Conservation (phyloP, 2,329 filamentous ascomycete species). For the Aureobasidium sp. region DNA sequence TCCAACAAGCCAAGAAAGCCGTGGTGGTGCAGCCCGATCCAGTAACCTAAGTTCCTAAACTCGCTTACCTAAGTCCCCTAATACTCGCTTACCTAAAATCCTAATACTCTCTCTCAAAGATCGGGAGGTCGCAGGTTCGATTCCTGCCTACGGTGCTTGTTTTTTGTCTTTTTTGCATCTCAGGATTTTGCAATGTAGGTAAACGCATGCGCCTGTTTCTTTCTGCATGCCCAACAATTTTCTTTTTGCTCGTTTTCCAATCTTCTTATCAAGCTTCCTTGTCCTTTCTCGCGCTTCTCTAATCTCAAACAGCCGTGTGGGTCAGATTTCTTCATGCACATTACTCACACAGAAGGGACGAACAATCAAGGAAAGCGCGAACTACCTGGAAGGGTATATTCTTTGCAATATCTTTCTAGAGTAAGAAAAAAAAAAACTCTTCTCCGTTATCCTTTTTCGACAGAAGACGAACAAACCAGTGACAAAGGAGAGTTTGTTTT, state of each 20-base stretch:
- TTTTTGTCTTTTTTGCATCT: background rate
- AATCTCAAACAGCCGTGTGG: background rate
- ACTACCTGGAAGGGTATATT: background rate
- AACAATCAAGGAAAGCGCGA: too few species aligned
- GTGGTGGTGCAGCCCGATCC: conserved; percentile 1
- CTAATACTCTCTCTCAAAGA: background rate
- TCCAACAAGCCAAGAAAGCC: background rate
- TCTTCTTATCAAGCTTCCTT: background rate
- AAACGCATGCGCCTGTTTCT: background rate
- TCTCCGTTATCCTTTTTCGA: background rate
- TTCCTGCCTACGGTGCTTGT: background rate
- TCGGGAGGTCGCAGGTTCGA: background rate
- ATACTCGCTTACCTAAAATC: background rate
- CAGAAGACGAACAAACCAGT: background rate
- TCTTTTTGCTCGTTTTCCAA: background rate
- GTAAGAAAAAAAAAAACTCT: background rate
- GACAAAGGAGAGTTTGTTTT: background rate
- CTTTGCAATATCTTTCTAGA: background rate
- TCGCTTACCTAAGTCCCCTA: background rate
- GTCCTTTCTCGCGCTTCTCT: background rate
- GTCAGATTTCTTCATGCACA: too few species aligned
- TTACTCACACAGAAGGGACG: too few species aligned
- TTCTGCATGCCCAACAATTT: background rate
- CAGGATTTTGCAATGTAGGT: background rate
- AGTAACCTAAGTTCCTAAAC: background rate